Base-by-base conservation (phyloP, 192 early-diverging fungal species). In the Coemansia sp. region DNA sequence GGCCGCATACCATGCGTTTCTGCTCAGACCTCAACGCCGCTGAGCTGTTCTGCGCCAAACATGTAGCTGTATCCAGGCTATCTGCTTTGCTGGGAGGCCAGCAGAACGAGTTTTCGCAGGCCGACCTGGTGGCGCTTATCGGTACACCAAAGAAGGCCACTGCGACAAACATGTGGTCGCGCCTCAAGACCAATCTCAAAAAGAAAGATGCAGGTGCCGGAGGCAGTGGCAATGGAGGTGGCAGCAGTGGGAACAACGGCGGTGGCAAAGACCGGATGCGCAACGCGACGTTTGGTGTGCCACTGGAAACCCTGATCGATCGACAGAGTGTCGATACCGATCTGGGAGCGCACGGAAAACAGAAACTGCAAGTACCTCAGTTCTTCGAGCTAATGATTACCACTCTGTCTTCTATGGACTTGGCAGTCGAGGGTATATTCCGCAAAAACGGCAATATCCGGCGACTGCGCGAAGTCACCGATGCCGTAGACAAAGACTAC, bases 401-500 rank as follows among this genome's bases (percentile, higher is more conserved):
- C 15, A 87, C 88, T 5, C 84, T 99, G 87, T 86, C 88, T 51
- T 81, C 86, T 54, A 92, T 84, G 72, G 66, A 87, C 71, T 85
- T 99, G 86, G 87, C 89, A 1, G 89, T 93, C 18, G 96, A 98
- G 73, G 97, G 97, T 7, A 92, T 98, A 9, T 99, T 99, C 85
- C 83, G 97, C 68, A 98, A 98, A 83, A 99, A 98, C 74, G 97
- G 97, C 7, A 99, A 99, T 70, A 96, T 99, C 70, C 78, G 94
- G 66, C 83, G 92, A 17, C 81, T 99, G 60, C 96, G 96, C 62
- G 91, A 93, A 36, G 70, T 95, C 15, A 88, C 89, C 4, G 96
- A 97, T 37, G 75, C 87, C 0, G 86, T 98, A 28, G 97, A 99
- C 76, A 88, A 88, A 76, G 91, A 96, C 75, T 92, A 91, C 5